Evolutionary conservation across 2,329 filamentous ascomycete species (phyloP), one percentile per base, ranked within the genome.

Genomic region (Colletotrichum tropicicola): DNA sequence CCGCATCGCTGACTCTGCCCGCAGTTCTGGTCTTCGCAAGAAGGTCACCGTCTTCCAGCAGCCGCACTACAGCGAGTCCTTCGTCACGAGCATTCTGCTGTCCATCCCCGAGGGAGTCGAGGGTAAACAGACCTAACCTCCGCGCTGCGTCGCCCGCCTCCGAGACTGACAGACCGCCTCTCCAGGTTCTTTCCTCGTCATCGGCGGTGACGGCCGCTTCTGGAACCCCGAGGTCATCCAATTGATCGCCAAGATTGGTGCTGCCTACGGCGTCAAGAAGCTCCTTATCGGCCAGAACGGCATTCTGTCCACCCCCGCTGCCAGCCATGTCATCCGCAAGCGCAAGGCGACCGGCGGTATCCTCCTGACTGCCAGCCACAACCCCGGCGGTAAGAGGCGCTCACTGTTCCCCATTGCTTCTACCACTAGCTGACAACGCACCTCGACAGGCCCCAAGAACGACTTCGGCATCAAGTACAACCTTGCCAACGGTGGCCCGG

Each of bases 401-500:
- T 45, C 30, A 9, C 59, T 54, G 43, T 21, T 5, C 43, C 43
- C 28, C 15, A 15, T 21, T 17, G 10, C 30, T 41, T 21, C 19
- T 21, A n/a, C 32, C 17, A 7, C 6, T 54, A 39, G 54, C 59
- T 62, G 58, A 70, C 35, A n/a, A 8, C 43, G 43, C 45, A 23
- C 21, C 59, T 28, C 12, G 3, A 44, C 72, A 97, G 93, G 94
- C 54, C 96, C 96, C 68, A 91, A 89, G 72, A 92, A 96, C 78
- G 96, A 99, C 82, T 99, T 99, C 74, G 96, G 96, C 73, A 99
- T 99, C 90, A 99, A 99, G 85, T 99, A 99, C 88, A 99, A 99
- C 86, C 86, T 99, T 65, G 86, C 93, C 78, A 98, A 99, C 76
- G 96, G 96, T 73, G 96, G 94, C 60, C 96, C 96, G 44, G 96